Percentiles rank a stretch among this genome's conserved stretches.
These are phyloP conservation scores for Skeletonema costatum DNA, from an alignment of 108 stramenopile genomes.

Conservation along the genomic window DNA sequence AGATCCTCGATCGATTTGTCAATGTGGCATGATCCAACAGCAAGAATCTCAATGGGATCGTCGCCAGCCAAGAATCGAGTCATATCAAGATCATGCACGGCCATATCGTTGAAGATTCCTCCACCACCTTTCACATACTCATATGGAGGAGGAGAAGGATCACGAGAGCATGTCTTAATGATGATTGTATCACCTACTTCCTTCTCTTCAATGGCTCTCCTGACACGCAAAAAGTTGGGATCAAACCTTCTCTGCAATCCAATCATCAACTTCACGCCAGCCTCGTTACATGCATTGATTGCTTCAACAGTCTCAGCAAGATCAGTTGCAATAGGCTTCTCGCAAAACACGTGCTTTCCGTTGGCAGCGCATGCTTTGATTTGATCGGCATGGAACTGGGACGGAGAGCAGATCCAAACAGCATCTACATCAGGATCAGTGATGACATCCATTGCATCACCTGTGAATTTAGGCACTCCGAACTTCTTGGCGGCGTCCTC, in stretches of 20 bases:
- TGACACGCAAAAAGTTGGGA: constrained; percentile 93
- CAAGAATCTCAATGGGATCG: constrained; percentile 92
- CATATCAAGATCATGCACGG: constrained; percentile 98
- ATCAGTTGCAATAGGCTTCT: constrained; percentile 96
- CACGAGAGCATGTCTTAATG: constrained; percentile 92
- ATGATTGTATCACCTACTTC: constrained; percentile 91
- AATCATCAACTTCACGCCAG: constrained; percentile 94
- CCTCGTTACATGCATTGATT: constrained; percentile 91
- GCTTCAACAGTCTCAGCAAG: constrained; percentile 94
- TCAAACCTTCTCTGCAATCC: constrained; percentile 95
- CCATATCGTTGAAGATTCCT: constrained; percentile 97
- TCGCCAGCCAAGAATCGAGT: constrained; percentile 89
- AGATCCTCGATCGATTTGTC: constrained; percentile 88
- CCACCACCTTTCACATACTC: constrained; percentile 96
- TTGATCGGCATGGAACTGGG: constrained; percentile 92
- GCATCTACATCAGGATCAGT: constrained; percentile 94
- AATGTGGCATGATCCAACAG: constrained; percentile 92
- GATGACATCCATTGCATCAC: constrained; percentile 93
- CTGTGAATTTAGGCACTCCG: constrained; percentile 83
- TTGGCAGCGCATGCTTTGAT: constrained; percentile 91
- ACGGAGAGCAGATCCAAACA: constrained; percentile 97
- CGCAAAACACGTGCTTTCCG: constrained; percentile 95
- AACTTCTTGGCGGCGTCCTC: constrained; percentile 85
- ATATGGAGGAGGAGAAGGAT: constrained; percentile 93
- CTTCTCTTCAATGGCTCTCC: constrained; percentile 72